A percentile compares a stretch with the other conserved stretches of the same genome.
Evolutionary conservation across 2,329 filamentous ascomycete species (phyloP).

Genomic region (Ceratocystis harringtonii): DNA sequence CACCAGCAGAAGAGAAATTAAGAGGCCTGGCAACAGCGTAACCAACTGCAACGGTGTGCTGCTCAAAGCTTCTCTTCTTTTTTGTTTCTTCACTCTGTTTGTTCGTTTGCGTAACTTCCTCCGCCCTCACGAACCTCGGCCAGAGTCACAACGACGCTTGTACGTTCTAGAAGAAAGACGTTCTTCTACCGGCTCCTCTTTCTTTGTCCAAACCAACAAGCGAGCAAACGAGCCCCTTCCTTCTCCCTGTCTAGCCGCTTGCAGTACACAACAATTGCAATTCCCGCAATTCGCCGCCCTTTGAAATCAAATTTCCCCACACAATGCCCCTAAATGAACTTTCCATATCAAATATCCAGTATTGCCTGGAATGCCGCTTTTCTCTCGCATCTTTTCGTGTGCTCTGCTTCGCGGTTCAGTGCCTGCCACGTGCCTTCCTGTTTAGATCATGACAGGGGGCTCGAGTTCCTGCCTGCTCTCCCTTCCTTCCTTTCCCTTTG

Average conservation of each 20-base stretch:
- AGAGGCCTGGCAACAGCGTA: neutral
- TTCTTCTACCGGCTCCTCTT: neutral
- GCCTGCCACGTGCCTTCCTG: neutral
- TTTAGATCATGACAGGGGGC: neutral
- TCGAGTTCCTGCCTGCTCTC: neutral
- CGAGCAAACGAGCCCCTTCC: neutral
- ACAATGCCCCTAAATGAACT: neutral
- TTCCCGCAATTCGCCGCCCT: neutral
- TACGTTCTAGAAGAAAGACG: neutral
- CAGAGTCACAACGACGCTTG: neutral
- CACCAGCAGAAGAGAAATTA: neutral
- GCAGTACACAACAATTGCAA: neutral
- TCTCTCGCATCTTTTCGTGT: neutral
- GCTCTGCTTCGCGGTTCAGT: neutral
- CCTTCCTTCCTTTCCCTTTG: neutral
- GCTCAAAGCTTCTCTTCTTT: neutral
- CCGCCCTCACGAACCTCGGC: neutral
- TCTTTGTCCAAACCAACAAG: neutral
- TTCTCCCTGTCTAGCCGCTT: neutral
- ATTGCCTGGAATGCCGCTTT: neutral
- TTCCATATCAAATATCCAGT: neutral
- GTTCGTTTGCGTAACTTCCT: neutral
- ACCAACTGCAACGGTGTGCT: neutral
- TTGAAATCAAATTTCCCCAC: neutral
- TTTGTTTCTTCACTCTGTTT: neutral